Percentiles rank a stretch among this genome's conserved stretches.
phyloP scores from a whole-genome alignment of 441 rosid genomes.

The Kokia cookei region DNA sequence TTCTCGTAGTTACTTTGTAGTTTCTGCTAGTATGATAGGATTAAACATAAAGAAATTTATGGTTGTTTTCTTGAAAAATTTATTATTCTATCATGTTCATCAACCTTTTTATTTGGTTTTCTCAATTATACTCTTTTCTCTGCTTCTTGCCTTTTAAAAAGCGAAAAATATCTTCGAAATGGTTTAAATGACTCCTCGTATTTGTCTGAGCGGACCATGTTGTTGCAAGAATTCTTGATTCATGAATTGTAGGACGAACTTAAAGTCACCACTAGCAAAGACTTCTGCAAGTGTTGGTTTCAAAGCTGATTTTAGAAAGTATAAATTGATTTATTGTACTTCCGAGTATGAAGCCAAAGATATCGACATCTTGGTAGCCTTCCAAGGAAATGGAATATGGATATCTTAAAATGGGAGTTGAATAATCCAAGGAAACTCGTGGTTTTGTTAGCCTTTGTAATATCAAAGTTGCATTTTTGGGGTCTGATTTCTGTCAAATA shows the following conservation, averaged over 20 bases:
- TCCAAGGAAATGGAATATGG: background rate
- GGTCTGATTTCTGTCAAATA: background rate
- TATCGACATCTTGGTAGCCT: background rate
- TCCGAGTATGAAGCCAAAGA: background rate
- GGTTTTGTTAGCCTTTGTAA: background rate
- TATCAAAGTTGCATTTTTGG: background rate
- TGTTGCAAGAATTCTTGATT: background rate
- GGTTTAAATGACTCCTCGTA: background rate
- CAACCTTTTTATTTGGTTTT: constrained; percentile 1
- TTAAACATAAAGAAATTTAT: background rate
- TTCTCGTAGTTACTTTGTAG: background rate
- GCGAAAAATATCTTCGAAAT: background rate
- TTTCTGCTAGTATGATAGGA: background rate
- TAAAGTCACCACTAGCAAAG: background rate
- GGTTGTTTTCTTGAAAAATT: background rate
- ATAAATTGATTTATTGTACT: background rate
- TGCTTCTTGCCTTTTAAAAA: background rate
- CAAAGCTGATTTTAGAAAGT: background rate
- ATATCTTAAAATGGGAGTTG: background rate
- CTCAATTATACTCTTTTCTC: background rate
- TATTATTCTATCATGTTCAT: background rate
- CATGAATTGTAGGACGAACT: background rate
- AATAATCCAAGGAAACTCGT: background rate
- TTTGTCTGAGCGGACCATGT: background rate
- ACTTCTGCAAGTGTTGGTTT: background rate